Evolutionary conservation across 352 stramenopile species (phyloP).

Genomic region (Peronospora destructor): DNA sequence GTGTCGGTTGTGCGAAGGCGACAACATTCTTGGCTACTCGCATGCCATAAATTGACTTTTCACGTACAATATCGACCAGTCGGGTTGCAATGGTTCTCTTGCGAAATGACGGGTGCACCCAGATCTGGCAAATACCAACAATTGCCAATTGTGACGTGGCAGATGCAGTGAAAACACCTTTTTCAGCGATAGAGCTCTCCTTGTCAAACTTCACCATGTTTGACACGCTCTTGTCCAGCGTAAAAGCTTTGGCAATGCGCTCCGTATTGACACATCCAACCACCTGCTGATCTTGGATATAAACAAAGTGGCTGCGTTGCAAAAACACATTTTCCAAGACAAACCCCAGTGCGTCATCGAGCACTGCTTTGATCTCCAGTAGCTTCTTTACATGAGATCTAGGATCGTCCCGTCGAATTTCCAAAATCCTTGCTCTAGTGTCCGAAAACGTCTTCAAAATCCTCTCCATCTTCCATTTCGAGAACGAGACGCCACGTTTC

Average conservation of each 20-base stretch:
- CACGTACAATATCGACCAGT: slow-evolving; percentile 51
- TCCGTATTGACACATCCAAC: slow-evolving; percentile 59
- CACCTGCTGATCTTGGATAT: slow-evolving; percentile 47
- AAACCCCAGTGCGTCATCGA: slow-evolving; percentile 69
- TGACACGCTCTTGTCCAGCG: slow-evolving; percentile 23
- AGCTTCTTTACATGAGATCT: slow-evolving; percentile 64
- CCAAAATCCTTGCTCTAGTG: slow-evolving; percentile 43
- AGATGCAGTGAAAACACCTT: slow-evolving; percentile 17
- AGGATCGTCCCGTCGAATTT: slow-evolving; percentile 51
- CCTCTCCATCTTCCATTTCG: slow-evolving; percentile 65
- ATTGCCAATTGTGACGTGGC: slow-evolving; percentile 25
- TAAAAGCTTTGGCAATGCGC: slow-evolving; percentile 39
- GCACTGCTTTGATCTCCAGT: slow-evolving; percentile 55
- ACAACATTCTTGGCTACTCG: slow-evolving; percentile 39
- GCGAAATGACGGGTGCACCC: slow-evolving; percentile 51
- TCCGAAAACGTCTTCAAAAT: slow-evolving; percentile 40
- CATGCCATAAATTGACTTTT: slow-evolving; percentile 72
- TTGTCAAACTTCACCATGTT: slow-evolving; percentile 4
- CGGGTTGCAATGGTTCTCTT: slow-evolving; percentile 47
- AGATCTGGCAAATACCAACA: slow-evolving; percentile 64
- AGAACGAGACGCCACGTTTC: slow-evolving; percentile 41
- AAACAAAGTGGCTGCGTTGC: slow-evolving; percentile 52
- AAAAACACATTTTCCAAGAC: slow-evolving; percentile 46
- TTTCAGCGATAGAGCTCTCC: slow-evolving; percentile 3
- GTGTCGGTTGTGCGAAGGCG: slow-evolving; percentile 72